Evolutionary conservation across 169 alveolate species (phyloP), one percentile per base, ranked within the genome.

Genomic region (Haemoproteus tartakovskyi): DNA sequence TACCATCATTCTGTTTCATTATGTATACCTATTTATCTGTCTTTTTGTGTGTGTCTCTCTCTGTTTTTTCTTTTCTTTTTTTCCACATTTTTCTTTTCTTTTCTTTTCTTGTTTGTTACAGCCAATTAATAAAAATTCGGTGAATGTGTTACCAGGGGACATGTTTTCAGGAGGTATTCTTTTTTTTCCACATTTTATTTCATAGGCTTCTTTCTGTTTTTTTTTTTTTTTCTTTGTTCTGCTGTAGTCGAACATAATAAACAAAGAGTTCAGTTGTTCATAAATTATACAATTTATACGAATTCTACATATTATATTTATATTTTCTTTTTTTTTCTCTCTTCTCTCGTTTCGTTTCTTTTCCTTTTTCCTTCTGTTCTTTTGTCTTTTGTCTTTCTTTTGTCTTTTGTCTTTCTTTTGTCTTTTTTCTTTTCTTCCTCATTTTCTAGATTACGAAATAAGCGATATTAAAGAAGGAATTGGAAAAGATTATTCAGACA

Each of bases 131-230:
- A 22, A 70, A 11, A 61, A 70, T 4, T 70, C 84, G 43, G 84
- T 70, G 6, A 56, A 56, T 54, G 84, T 54, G 11, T 11, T 70
- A 30, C 84, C 84, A 1, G 84, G 84, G 46, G 84, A 70, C 26
- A 56, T 56, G 19, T 29, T 22, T 24, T 12, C 54, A 16, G 41
- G 36, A 70, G 84, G 84, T 70, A 33, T 12, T 16, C 9, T 6
- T 6, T 33, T 33, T 33, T 5, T 9, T 6, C 43, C 43, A 33
- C 9, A 33, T 33, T 33, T 33, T 41, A 50, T 1, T 8, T n/a
- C 6, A 26, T 14, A 19, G 29, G 29, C 33, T 18, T 12, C 0
- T 21, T 11, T 40, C 14, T 62, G 19, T 5, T 47, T 24, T 11
- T 36, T 48, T 47, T 27, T 29, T 62, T 62, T 48, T n/a, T n/a